phyloP scores from a whole-genome alignment of 75 land plant species.

The Picea sitchensis region DNA sequence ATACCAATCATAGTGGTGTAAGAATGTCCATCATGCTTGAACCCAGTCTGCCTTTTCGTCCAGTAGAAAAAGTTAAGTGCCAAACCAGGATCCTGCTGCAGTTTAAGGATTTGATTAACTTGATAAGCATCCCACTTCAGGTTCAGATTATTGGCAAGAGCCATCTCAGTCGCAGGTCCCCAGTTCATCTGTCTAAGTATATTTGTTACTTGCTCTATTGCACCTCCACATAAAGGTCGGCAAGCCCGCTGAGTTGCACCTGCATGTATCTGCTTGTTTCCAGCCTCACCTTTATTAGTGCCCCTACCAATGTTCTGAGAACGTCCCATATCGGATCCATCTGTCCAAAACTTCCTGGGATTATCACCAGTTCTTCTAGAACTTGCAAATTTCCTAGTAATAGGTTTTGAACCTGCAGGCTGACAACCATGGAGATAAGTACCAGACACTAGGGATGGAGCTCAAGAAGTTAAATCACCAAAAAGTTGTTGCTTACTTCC shows the following conservation, averaged over 20 bases:
- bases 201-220: conserved; percentile 48
- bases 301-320: neutral
- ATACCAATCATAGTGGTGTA: conserved; percentile 98
- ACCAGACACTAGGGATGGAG: too few relatives aligned
- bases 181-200: conserved; percentile 54
- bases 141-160: conserved; percentile 43
- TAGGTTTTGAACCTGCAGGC: too few relatives aligned
- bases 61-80: conserved; percentile 86
- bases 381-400: too few relatives aligned
- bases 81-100: conserved; percentile 58
- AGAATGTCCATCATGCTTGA: conserved; percentile 87
- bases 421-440: too few relatives aligned
- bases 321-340: too few relatives aligned
- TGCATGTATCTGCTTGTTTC: neutral
- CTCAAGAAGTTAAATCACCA: too few relatives aligned
- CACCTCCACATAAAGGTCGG: conserved; percentile 11
- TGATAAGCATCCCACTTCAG: conserved; percentile 69
- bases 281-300: neutral
- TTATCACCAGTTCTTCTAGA: neutral
- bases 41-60: conserved; percentile 76
- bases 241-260: conserved; percentile 8
- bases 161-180: conserved; percentile 58
- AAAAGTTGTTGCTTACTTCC: too few relatives aligned
- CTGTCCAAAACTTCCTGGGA: too few relatives aligned
- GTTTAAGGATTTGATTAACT: conserved; percentile 91